Base-by-base conservation (phyloP, 73 alveolate species). In the Paramecium primaurelia region DNA sequence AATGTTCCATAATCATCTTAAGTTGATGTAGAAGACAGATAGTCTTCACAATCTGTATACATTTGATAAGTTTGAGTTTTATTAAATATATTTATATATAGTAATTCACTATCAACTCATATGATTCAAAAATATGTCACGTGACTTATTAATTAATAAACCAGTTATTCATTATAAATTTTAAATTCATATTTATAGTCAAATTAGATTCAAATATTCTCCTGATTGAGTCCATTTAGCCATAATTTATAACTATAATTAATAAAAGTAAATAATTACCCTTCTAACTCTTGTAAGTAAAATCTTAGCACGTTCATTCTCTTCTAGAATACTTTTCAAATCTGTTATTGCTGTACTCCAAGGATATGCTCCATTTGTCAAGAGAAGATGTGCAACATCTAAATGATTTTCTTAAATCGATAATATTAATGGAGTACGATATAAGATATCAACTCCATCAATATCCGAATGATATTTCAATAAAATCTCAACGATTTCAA, bases 261-360 rank as follows among this genome's bases (percentile, higher is more conserved):
- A 54, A 26, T 64, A 28, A 28, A 7, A 32, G 0, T 64, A 16
- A 26, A 30, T 25, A 28, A 64, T 32, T 64, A 64, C 84, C 38
- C 91, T 80, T 80, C 91, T 45, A 80, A 42, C 91, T 45, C 51
- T 22, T 20, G 91, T 80, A 3, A 80, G 32, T 7, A 80, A 10
- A n/a, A 20, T 6, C 30, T 80, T 8, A 26, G 91, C 91, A 14
- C 58, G 49, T 45, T 34, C 64, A 80, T 80, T 80, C 20, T 80
- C 37, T 26, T 47, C 77, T 22, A 80, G n/a, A 28, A 42, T 68
- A 42, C 71, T 26, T 12, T 47, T 80, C 14, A 80, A 80, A 80
- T 80, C 91, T 45, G 91, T 25, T 80, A 80, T 25, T 1, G 91
- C 77, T 20, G 91, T 80, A 42, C 64, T 32, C 91, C 91, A 80